These are phyloP conservation scores for Cylindrodendrum hubeiense DNA, from an alignment of 2,329 filamentous ascomycete species.

Conservation along the genomic window DNA sequence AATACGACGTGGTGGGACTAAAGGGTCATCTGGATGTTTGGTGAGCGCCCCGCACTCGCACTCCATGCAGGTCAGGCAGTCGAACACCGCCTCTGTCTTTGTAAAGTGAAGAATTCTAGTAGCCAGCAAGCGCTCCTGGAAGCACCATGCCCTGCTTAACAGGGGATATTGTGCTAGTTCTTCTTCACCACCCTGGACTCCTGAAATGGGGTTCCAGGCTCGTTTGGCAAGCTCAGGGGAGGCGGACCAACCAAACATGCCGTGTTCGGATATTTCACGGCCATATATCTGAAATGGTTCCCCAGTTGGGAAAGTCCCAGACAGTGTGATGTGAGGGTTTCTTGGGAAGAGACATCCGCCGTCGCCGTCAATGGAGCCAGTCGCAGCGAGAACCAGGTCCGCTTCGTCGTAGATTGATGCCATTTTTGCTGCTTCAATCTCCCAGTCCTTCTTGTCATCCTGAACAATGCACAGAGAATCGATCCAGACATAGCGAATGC, in stretches of 20 bases:
- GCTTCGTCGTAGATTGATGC: slow-evolving; percentile 42
- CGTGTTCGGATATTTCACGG: slow-evolving; percentile 20
- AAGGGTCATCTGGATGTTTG: slow-evolving; percentile 27
- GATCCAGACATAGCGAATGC: slow-evolving; percentile 43
- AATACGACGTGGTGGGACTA: slow-evolving; percentile 33
- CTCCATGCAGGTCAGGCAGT: slow-evolving; percentile 36
- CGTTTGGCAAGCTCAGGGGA: too few relatives aligned
- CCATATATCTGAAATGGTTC: slow-evolving; percentile 33
- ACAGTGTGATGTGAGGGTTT: slow-evolving; percentile 22
- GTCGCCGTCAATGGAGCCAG: slow-evolving; percentile 30
- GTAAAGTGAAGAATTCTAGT: slow-evolving; percentile 46
- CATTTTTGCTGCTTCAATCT: slow-evolving; percentile 45
- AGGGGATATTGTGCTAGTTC: slow-evolving; percentile 31
- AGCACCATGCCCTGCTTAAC: slow-evolving; percentile 44
- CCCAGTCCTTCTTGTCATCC: slow-evolving; percentile 41
- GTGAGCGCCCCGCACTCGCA: slow-evolving; percentile 43
- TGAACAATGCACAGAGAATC: slow-evolving; percentile 46
- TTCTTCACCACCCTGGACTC: not conserved
- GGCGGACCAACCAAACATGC: slow-evolving; percentile 28
- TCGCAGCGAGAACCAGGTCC: slow-evolving; percentile 41
- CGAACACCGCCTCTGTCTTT: slow-evolving; percentile 41
- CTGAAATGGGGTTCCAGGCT: too few relatives aligned
- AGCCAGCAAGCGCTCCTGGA: slow-evolving; percentile 47
- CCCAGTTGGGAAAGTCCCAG: slow-evolving; percentile 24
- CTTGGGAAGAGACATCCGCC: slow-evolving; percentile 39